Conservation (phyloP, 106 monocot genomes). For the Dendrobium nobile region DNA sequence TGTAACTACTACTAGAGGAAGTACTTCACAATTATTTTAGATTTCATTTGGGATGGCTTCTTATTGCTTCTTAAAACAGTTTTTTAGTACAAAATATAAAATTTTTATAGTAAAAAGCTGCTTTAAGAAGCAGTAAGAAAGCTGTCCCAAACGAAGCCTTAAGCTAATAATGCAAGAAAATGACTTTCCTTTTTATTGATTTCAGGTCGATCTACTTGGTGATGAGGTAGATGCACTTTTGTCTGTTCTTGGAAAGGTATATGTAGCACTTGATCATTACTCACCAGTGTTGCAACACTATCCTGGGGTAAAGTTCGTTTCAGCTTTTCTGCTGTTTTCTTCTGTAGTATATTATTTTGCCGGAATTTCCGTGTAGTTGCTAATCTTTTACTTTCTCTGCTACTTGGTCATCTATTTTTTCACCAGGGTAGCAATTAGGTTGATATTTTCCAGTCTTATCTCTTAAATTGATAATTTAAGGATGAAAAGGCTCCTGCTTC, state of each 20-base stretch:
- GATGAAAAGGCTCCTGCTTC: background rate
- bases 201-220: constrained; percentile 87
- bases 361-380: background rate
- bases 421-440: background rate
- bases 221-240: constrained; percentile 91
- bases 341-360: background rate
- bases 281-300: constrained; percentile 89
- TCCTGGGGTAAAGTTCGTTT: constrained; percentile 67
- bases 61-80: no score
- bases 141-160: background rate
- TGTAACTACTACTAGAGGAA: background rate
- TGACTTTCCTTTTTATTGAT: background rate
- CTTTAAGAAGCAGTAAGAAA: no score
- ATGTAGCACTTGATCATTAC: constrained; percentile 94
- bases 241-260: constrained; percentile 82
- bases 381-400: background rate
- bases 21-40: background rate
- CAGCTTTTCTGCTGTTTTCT: background rate
- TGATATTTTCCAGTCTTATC: background rate
- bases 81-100: no score
- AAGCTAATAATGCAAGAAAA: background rate
- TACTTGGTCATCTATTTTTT: background rate
- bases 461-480: background rate
- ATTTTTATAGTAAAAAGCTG: no score
- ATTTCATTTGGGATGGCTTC: no score